These are phyloP conservation scores for Neonectria neomacrospora DNA, from an alignment of 2,329 filamentous ascomycete species.

Conservation along the genomic window DNA sequence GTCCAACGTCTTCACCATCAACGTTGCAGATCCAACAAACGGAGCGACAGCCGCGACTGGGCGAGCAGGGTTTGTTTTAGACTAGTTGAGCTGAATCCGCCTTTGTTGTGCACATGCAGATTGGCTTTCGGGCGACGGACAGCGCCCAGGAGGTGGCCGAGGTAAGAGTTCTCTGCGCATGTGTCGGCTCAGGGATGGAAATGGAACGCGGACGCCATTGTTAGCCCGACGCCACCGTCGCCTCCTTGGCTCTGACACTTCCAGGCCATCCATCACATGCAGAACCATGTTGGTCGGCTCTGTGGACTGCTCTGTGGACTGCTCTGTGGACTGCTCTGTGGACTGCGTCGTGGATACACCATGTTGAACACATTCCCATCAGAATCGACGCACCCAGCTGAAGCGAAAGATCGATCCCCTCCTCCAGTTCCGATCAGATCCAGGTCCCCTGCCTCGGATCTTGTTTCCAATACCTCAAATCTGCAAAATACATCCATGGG, in stretches of 20 bases:
- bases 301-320: neutral
- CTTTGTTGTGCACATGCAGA: slow-evolving; percentile 3
- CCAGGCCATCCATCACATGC: neutral
- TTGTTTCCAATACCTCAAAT: neutral
- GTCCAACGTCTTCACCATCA: slow-evolving; percentile 5
- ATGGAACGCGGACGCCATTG: neutral
- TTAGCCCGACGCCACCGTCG: slow-evolving; percentile 1
- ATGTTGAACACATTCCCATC: too few relatives aligned
- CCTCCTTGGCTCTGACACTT: slow-evolving; percentile 3
- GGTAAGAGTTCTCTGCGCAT: neutral
- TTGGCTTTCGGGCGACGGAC: neutral
- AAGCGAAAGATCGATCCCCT: neutral
- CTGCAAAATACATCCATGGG: neutral
- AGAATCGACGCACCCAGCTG: neutral
- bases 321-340: too few relatives aligned
- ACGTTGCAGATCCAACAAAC: slow-evolving; percentile 5
- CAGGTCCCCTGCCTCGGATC: neutral
- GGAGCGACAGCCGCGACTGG: neutral
- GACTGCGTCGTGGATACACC: neutral
- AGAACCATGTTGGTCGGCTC: too few relatives aligned
- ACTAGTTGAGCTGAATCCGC: neutral
- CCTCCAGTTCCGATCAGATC: neutral
- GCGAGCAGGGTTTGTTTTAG: slow-evolving; percentile 2
- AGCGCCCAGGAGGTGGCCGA: neutral
- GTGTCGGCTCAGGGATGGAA: neutral